Evolutionary conservation across 2,329 filamentous ascomycete species (phyloP), one percentile per base, ranked within the genome.

Genomic region (Beauveria sp.): DNA sequence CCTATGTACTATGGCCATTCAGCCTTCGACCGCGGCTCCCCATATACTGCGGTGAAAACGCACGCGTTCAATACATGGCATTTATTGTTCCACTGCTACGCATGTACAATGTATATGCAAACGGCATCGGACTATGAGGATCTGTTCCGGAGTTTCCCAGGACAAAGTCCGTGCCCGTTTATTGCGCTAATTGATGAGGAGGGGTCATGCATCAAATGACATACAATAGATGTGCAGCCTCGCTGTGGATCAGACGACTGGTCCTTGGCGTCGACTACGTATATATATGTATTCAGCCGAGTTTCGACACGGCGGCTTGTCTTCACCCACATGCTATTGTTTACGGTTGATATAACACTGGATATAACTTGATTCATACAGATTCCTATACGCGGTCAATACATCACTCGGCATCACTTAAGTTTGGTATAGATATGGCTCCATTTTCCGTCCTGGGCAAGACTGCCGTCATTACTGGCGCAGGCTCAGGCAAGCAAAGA

Each of bases 401-500:
- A 14, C 34, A 38, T 38, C 2, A 38, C 12, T 38, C 34, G 12
- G 5, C 34, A 38, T 38, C 34, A 16, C 24, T 22, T 8, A 5
- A n/a, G 16, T 20, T 8, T 12, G 31, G 20, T 24, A 26, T 12
- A 42, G 34, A 50, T 5, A 61, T 61, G 59, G 18, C 67, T 28
- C 64, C 66, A 34, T 73, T 66, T 43, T 64, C 53, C n/a, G 65
- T 69, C 4, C 40, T 64, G 28, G 70, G 65, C 53, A 72, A 71
- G 57, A 69, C 69, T 2, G 69, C 70, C 49, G 68, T 72, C 8
- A 34, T 72, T 54, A 71, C 70, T 0, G 70, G 70, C 3, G 70
- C 69, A 5, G 70, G 70, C 1, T 71, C 69, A 18, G 69, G 69
- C 68, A 61, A 34, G 62, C 9, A 16, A 22, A 20, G 24, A 9